phyloP scores from a whole-genome alignment of 768 basidiomycete species.

The Obba rivulosa region DNA sequence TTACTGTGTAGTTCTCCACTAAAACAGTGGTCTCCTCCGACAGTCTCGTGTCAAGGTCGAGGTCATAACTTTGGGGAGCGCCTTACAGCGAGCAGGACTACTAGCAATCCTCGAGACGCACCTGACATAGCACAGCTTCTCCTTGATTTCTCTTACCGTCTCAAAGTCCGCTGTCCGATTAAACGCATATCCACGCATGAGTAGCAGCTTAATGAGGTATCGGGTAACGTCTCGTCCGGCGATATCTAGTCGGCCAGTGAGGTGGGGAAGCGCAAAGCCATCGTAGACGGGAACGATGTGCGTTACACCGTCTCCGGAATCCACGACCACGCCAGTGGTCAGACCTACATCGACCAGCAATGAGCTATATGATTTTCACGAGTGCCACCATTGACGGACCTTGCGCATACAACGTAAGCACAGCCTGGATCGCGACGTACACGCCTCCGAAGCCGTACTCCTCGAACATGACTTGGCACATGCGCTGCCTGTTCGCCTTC shows the following conservation, averaged over 20 bases:
- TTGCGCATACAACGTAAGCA: slow-evolving; percentile 96
- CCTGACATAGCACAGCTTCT: slow-evolving; percentile 98
- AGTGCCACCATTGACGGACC: slow-evolving; percentile 47
- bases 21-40: slow-evolving; percentile 95
- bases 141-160: slow-evolving; percentile 98
- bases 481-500: slow-evolving; percentile 82
- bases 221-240: slow-evolving; percentile 98
- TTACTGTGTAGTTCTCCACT: slow-evolving; percentile 92
- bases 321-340: slow-evolving; percentile 97
- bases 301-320: slow-evolving; percentile 98
- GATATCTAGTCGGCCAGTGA: slow-evolving; percentile 92
- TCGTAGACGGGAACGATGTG: slow-evolving; percentile 99
- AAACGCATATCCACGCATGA: slow-evolving; percentile 99
- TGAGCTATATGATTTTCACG: not conserved
- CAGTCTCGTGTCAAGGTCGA: slow-evolving; percentile 90
- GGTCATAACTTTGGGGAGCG: slow-evolving; percentile 71
- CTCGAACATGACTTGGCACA: slow-evolving; percentile 99
- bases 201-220: slow-evolving; percentile 97
- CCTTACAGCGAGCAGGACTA: not conserved
- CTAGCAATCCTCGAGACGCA: slow-evolving; percentile 27
- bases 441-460: slow-evolving; percentile 95
- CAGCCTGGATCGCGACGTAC: slow-evolving; percentile 98
- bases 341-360: slow-evolving; percentile 53
- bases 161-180: slow-evolving; percentile 99
- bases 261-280: slow-evolving; percentile 91